These are phyloP conservation scores for Przewalskia tangutica DNA, from an alignment of 257 asterid genomes.

Conservation along the genomic window DNA sequence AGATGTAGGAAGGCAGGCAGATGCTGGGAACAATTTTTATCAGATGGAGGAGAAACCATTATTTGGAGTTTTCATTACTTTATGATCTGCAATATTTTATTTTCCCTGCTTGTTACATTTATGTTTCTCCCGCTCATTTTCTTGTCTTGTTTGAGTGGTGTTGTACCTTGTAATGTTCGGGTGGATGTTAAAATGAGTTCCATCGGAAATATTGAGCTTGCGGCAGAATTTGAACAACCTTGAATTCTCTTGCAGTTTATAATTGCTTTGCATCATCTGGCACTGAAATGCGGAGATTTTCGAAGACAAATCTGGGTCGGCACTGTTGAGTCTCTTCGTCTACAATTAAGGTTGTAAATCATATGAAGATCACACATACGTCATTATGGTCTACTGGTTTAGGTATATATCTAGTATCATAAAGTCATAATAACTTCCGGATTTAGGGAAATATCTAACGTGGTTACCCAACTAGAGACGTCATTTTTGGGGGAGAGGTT, in stretches of 20 bases:
- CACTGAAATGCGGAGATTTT: background rate
- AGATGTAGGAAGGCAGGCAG: conserved; percentile 48
- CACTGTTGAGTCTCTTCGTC: background rate
- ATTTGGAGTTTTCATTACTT: conserved; percentile 14
- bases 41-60: conserved; percentile 40
- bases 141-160: background rate
- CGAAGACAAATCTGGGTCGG: background rate
- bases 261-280: background rate
- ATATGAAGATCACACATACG: no score
- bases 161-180: conserved; percentile 2
- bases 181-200: conserved; percentile 1
- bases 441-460: no score
- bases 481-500: no score
- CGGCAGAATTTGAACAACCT: conserved; percentile 1
- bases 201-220: background rate
- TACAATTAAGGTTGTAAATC: background rate
- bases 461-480: no score
- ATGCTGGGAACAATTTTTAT: conserved; percentile 50
- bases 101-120: background rate
- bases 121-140: background rate
- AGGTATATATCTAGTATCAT: no score
- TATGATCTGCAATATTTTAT: background rate
- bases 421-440: no score
- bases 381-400: no score
- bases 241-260: background rate